Evolutionary conservation across 345 rosid genomes (phyloP).

Genomic region (Gossypium thurberi): DNA sequence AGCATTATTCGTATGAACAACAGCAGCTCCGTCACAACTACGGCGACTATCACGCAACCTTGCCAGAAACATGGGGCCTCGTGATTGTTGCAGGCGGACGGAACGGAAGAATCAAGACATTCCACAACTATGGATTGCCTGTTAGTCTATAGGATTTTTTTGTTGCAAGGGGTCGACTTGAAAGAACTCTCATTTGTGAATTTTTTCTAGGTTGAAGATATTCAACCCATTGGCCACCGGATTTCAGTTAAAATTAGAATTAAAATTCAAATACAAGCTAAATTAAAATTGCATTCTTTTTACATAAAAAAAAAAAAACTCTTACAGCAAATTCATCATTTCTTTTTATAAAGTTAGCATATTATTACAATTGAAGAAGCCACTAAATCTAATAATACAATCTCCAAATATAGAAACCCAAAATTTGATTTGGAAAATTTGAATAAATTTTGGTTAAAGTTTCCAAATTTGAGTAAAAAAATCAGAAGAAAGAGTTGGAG

Average conservation of each 20-base stretch:
- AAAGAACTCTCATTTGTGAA: not conserved
- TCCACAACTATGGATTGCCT: constrained; percentile 75
- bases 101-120: constrained; percentile 66
- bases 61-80: constrained; percentile 59
- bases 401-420: not conserved
- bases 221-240: not conserved
- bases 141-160: constrained; percentile 19
- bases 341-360: not conserved
- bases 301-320: not conserved
- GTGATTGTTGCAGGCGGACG: constrained; percentile 67
- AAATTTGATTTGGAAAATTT: not conserved
- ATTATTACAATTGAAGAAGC: not conserved
- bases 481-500: constrained; percentile 25
- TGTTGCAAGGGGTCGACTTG: not conserved
- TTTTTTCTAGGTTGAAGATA: not conserved
- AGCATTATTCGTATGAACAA: not conserved
- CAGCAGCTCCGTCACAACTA: not conserved
- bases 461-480: constrained; percentile 44
- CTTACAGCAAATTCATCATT: not conserved
- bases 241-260: not conserved
- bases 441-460: constrained; percentile 3
- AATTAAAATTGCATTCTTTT: no score
- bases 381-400: not conserved
- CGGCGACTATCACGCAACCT: not conserved
- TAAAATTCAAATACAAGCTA: not conserved